These are phyloP conservation scores for Pseudonitzschia pungens DNA, from an alignment of 108 stramenopile species.

Conservation along the genomic window DNA sequence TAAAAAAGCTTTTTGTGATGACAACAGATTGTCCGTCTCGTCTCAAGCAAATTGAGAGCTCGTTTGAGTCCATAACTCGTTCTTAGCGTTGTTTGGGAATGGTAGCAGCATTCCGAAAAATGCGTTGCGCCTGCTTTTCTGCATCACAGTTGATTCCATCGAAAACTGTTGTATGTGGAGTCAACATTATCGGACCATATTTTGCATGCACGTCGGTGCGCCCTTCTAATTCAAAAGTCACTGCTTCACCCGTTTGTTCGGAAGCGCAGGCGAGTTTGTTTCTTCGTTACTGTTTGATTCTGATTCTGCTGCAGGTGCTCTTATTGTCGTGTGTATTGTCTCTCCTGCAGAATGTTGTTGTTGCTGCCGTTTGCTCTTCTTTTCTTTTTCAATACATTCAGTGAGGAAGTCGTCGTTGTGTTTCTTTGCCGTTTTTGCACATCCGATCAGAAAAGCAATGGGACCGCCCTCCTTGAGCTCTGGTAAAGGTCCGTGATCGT, in stretches of 20 bases:
- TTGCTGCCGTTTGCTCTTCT: constrained; percentile 13
- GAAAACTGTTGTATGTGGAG: too few species aligned
- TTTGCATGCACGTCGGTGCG: too few species aligned
- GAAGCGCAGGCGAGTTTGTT: background rate
- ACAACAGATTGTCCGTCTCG: too few species aligned
- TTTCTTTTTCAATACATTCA: constrained; percentile 58
- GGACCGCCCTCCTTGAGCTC: constrained; percentile 62
- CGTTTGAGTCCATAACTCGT: too few species aligned
- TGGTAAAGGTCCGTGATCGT: constrained; percentile 74
- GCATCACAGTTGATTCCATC: too few species aligned
- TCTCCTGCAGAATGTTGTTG: background rate
- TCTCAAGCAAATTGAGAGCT: too few species aligned
- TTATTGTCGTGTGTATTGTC: background rate
- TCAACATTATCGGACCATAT: too few species aligned
- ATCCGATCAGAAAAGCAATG: constrained; percentile 58
- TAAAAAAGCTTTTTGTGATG: too few species aligned
- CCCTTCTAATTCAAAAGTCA: too few species aligned
- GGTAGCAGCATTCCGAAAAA: too few species aligned
- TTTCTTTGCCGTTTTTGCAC: constrained; percentile 63
- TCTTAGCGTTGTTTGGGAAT: too few species aligned
- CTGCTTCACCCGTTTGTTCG: background rate
- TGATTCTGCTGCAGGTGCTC: background rate
- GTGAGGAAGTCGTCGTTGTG: constrained; percentile 68
- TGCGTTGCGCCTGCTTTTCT: too few species aligned
- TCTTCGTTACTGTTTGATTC: background rate